phyloP scores from a whole-genome alignment of 225 moss, liverwort and hornwort species.

The Ulota crispa region DNA sequence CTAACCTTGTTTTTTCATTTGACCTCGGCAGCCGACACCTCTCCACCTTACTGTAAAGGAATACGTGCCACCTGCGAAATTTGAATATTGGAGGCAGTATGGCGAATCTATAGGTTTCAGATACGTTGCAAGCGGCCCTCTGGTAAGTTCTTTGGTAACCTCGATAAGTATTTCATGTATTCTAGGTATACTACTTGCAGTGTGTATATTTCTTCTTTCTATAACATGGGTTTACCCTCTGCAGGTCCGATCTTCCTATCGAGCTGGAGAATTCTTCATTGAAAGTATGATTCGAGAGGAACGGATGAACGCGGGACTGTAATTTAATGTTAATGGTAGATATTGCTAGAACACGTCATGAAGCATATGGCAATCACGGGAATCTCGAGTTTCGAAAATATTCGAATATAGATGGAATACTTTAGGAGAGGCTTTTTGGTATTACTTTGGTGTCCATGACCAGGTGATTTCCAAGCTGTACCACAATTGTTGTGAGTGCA shows the following conservation, averaged over 20 bases:
- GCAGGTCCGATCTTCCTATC: slow-evolving; percentile 87
- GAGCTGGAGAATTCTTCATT: slow-evolving; percentile 93
- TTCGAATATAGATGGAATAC: not conserved
- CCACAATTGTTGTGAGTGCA: not conserved
- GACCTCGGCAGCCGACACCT: slow-evolving; percentile 72
- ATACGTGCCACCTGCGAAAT: slow-evolving; percentile 89
- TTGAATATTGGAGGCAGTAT: slow-evolving; percentile 75
- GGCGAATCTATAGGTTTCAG: slow-evolving; percentile 96
- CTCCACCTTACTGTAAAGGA: slow-evolving; percentile 93
- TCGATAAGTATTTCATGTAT: not conserved
- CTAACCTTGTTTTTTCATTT: not conserved
- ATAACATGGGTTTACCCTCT: slow-evolving; percentile 6
- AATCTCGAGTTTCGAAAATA: not conserved
- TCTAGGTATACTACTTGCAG: not conserved
- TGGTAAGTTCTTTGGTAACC: slow-evolving; percentile 43
- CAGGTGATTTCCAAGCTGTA: not conserved
- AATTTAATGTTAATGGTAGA: not conserved
- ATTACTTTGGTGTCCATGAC: not conserved
- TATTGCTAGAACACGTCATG: not conserved
- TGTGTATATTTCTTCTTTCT: not conserved
- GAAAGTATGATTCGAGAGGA: slow-evolving; percentile 90
- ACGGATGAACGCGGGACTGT: slow-evolving; percentile 23
- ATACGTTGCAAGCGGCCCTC: slow-evolving; percentile 94
- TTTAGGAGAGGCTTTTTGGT: not conserved
- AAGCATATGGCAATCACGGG: not conserved